Evolutionary conservation across 202 grass and related monocot genomes (phyloP).

Genomic region (Eragrostis tef): DNA sequence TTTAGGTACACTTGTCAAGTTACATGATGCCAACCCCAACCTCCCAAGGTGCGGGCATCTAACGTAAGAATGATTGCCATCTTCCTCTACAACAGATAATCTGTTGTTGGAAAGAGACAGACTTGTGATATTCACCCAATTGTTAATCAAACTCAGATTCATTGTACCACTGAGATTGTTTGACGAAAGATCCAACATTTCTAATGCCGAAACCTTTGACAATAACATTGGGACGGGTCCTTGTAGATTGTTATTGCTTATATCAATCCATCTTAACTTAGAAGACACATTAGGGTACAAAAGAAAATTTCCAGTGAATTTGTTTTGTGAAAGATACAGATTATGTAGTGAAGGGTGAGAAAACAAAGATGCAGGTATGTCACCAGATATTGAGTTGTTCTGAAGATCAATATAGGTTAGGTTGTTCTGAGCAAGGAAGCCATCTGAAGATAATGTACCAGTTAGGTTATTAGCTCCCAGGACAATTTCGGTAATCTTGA

Average conservation of each 20-base stretch:
- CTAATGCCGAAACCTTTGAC: constrained; percentile 8
- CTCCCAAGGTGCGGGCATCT: not conserved
- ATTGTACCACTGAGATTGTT: constrained; percentile 49
- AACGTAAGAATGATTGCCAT: not conserved
- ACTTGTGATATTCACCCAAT: not conserved
- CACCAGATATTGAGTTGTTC: constrained; percentile 43
- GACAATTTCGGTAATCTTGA: not conserved
- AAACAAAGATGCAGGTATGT: constrained; percentile 49
- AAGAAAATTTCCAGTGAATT: constrained; percentile 25
- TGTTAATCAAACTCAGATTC: not conserved
- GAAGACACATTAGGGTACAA: constrained; percentile 17
- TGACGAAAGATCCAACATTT: constrained; percentile 28
- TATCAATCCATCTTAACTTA: not conserved
- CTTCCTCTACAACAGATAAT: constrained; percentile 20
- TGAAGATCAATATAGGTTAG: not conserved
- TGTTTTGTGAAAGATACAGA: constrained; percentile 38
- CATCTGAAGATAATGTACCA: constrained; percentile 28
- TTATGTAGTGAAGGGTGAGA: constrained; percentile 19
- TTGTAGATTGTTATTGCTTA: constrained; percentile 47
- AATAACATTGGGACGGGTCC: constrained; percentile 40
- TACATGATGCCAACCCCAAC: constrained; percentile 48
- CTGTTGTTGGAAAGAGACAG: constrained; percentile 50
- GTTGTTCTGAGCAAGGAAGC: not conserved
- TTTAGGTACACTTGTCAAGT: constrained; percentile 43
- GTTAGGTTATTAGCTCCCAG: constrained; percentile 34